Base-by-base conservation (phyloP, 345 rosid species). In the Eucalyptus erythrocorys region DNA sequence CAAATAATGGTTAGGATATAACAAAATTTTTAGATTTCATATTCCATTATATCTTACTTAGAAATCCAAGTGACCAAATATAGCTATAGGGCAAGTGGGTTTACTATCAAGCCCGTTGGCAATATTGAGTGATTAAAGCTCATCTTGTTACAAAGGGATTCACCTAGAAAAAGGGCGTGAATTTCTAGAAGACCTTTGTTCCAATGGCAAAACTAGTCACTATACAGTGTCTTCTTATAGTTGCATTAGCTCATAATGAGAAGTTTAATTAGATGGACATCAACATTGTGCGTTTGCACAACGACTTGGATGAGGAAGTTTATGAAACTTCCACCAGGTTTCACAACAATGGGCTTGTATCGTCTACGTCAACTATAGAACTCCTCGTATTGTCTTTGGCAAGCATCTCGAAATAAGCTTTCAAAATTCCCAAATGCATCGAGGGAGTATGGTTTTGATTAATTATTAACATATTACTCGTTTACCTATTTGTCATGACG, bases 1-100 rank as follows among this genome's bases (percentile, higher is more conserved):
- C 10, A 51, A 51, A 51, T 21, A 51, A 51, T 51, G 4, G 26
- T 21, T 51, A 21, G 10, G 10, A 51, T 19, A 21, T 51, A 19
- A 5, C 57, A 51, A 51, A 51, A 51, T 51, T 0, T 51, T 4
- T 51, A 21, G 0, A 8, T 51, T 51, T 51, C 26, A 21, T 7
- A 51, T 51, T 10, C 0, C 21, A 51, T 51, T 10, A 1, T 51
- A 21, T 51, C 24, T 0, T 8, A 0, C 1, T 51, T 51, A 7
- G 10, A 51, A 51, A 21, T 51, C 26, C 24, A 51, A 51, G 10
- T 51, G 26, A 51, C 10, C 57, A 51, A 21, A 51, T 51, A 26
- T 24, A 51, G 1, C 15, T 59, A 55, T 42, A 22, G 37, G 15
- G 59, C 15, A 17, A 26, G 22, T 68, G 57, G 34, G 45, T 89